These are phyloP conservation scores for Trifolium repens DNA, from an alignment of 306 rosid species.

Conservation along the genomic window DNA sequence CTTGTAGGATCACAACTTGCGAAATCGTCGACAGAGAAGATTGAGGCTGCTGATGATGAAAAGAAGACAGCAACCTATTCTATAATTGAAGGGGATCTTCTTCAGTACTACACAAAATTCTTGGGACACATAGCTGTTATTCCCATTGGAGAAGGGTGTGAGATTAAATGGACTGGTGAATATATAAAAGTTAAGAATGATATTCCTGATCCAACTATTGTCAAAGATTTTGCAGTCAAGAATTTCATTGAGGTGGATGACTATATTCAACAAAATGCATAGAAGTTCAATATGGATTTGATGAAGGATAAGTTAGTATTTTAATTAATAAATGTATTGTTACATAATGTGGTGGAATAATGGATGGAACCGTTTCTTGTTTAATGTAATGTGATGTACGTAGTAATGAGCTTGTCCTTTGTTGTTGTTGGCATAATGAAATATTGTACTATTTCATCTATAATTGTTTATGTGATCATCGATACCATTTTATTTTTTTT, in stretches of 20 bases:
- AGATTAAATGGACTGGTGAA: conserved; percentile 71
- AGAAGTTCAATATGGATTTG: conserved; percentile 8
- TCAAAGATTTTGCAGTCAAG: conserved; percentile 77
- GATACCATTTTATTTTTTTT: too few species aligned
- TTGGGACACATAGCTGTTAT: conserved; percentile 53
- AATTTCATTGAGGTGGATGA: conserved; percentile 76
- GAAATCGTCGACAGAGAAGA: conserved; percentile 65
- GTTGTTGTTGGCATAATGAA: background rate
- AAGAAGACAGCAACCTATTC: conserved; percentile 55
- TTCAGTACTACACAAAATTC: conserved; percentile 71
- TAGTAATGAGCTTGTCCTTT: background rate
- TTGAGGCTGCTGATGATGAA: conserved; percentile 60
- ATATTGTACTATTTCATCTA: background rate
- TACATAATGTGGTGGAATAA: conserved; percentile 35
- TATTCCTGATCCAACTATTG: conserved; percentile 61
- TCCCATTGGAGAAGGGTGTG: conserved; percentile 63
- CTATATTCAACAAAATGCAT: conserved; percentile 48
- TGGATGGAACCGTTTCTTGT: background rate
- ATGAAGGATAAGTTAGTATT: conserved; percentile 2
- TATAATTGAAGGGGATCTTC: conserved; percentile 79
- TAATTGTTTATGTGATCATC: too few species aligned
- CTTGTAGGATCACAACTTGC: conserved; percentile 64
- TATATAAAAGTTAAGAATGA: conserved; percentile 60
- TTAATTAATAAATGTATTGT: conserved; percentile 10
- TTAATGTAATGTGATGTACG: background rate